Evolutionary conservation across 148 eudicot genomes (phyloP), one percentile per base, ranked within the genome.

Genomic region (Oxyria digyna): DNA sequence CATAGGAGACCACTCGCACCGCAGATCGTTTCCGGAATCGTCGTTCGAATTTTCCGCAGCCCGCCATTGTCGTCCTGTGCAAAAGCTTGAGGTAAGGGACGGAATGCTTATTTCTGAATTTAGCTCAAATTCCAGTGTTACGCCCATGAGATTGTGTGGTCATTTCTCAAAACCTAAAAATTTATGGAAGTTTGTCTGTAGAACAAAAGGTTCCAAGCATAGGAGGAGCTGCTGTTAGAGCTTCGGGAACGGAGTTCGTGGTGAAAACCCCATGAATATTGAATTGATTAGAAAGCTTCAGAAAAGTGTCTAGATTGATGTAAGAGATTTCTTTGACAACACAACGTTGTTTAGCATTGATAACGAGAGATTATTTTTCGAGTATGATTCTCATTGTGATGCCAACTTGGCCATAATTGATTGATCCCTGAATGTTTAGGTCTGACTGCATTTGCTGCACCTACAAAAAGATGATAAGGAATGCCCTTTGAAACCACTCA

Each of bases 401-500:
- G 21, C 73, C 69, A 17, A 91, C 83, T 6, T 78, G 74, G 8
- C 97, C 97, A 62, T 87, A 91, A 46, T 83, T 94, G 68, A 49
- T 87, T 6, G 96, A 78, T 8, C 96, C 96, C 76, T 90, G 96
- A 49, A 87, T 87, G 68, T 87, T n/a, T 90, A 8, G 93, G 96
- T 72, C 96, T 81, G 6, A 89, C 96, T 20, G 96, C 97, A 74
- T 84, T 90, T 4, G 93, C 93, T 29, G 97, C 84, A 81, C 77
- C 93, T 87, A 38, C 50, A 41, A 38, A 75, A n/a, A 50, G n/a
- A 35, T 23, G 24, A n/a, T 6, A 26, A 8, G 31, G 38, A 45
- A 45, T 14, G 62, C 3, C n/a, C n/a, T n/a, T n/a, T n/a, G n/a
- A n/a, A n/a, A n/a, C n/a, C n/a, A n/a, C n/a, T n/a, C n/a, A n/a